Conservation (phyloP, 148 eudicot genomes). For the Amaranthus cruentus region DNA sequence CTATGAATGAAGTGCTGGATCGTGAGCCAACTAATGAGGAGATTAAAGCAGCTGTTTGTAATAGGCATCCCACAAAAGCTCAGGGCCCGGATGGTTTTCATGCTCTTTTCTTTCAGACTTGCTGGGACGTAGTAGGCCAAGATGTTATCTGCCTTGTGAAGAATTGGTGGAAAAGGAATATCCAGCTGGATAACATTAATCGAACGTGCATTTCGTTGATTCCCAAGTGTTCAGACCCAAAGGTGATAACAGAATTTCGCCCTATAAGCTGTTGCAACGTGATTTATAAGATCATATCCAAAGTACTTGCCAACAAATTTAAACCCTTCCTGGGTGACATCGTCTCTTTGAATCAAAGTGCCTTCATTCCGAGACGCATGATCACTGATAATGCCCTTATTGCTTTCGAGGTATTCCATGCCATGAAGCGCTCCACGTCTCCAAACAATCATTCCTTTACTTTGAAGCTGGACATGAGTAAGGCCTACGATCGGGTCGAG, state of each 20-base stretch:
- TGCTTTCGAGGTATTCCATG: not conserved
- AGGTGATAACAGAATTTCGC: not conserved
- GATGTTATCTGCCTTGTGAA: not conserved
- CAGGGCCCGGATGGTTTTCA: not conserved
- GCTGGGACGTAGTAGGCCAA: not conserved
- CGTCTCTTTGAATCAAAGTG: not conserved
- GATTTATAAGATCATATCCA: not conserved
- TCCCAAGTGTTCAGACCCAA: not conserved
- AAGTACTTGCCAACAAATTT: not conserved
- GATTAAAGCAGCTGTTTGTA: not conserved
- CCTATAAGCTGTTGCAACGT: not conserved
- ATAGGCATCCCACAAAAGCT: not conserved
- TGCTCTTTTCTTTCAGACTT: too few relatives aligned
- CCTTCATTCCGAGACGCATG: not conserved
- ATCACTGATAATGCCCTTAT: too few relatives aligned
- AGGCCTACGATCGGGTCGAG: not conserved
- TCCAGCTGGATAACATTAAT: not conserved
- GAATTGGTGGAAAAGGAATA: not conserved
- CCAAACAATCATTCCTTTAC: too few relatives aligned
- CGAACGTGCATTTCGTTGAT: not conserved
- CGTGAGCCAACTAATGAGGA: not conserved
- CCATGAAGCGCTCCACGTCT: not conserved
- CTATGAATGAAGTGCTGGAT: not conserved
- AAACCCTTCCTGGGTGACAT: not conserved
- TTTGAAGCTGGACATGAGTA: not conserved